Evolutionary conservation across 2,329 filamentous ascomycete genomes (phyloP), one percentile per base, ranked within the genome.

Genomic region (Trichoderma sp.): DNA sequence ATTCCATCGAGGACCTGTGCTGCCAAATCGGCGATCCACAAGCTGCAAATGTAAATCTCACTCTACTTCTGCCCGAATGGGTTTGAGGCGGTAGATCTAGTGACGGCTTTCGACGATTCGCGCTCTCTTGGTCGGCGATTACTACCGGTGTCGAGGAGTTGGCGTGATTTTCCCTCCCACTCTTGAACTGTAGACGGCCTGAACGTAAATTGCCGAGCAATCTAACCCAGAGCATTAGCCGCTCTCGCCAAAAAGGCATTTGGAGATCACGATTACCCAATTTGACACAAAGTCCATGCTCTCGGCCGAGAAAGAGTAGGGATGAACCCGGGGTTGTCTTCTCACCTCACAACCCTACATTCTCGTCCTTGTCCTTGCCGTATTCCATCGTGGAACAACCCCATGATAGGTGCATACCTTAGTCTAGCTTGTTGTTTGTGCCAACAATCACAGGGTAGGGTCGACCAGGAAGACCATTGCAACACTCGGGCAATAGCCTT

Each of bases 401-500:
- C 21, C 21, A 24, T 28, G n/a, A n/a, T n/a, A n/a, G n/a, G n/a
- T n/a, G n/a, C n/a, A n/a, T n/a, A n/a, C n/a, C 24, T 19, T 17
- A 17, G 14, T 44, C 28, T 14, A 24, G 26, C 3, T 47, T 28
- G 44, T 14, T 19, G 10, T 24, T 24, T 14, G 34, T 39, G 15
- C 7, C 12, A 21, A 30, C 17, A 34, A 58, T 10, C 26, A 24
- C 5, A 2, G 26, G 17, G 17, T 48, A 19, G 28, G 28, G 10
- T 58, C 56, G 41, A 58, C 41, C 57, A 50, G 19, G 12, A 60
- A 30, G 48, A 44, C 56, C 21, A 41, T 28, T 24, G 14, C 30
- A 44, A 24, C 3, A 30, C 45, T 41, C n/a, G 19, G 2, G 30
- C 44, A 12, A 21, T 34, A 39, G 44, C 28, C n/a, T 41, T 26